Evolutionary conservation across 148 eudicot genomes (phyloP).

Genomic region (Camellia granthamiana): DNA sequence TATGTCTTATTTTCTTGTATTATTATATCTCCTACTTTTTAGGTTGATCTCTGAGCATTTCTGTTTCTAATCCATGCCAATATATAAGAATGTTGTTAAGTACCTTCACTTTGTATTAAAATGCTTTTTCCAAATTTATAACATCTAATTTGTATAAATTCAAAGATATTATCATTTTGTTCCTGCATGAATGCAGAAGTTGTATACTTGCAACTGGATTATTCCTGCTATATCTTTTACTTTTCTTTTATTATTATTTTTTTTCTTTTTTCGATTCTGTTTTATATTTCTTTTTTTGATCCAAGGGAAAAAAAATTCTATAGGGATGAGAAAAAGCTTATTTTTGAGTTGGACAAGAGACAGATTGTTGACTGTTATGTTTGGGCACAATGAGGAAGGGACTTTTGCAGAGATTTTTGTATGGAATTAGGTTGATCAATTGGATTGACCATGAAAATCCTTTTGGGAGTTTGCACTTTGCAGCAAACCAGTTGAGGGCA

Average conservation of each 20-base stretch:
- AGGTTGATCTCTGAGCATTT: neutral
- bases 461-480: no score
- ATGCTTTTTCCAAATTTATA: neutral
- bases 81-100: no score
- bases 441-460: neutral
- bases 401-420: no score
- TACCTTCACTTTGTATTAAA: neutral
- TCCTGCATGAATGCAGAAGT: neutral
- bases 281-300: neutral
- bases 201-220: neutral
- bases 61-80: neutral
- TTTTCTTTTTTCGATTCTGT: neutral
- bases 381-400: neutral
- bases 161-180: neutral
- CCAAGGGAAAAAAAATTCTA: neutral
- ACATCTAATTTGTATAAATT: neutral
- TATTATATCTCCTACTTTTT: neutral
- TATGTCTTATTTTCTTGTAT: neutral
- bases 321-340: neutral
- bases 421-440: neutral
- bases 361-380: neutral
- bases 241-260: neutral
- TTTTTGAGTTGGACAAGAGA: neutral
- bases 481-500: no score
- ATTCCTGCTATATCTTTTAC: neutral